Evolutionary conservation across 1,284 basidiomycete genomes (phyloP).

Genomic region (Ustilago lituana): DNA sequence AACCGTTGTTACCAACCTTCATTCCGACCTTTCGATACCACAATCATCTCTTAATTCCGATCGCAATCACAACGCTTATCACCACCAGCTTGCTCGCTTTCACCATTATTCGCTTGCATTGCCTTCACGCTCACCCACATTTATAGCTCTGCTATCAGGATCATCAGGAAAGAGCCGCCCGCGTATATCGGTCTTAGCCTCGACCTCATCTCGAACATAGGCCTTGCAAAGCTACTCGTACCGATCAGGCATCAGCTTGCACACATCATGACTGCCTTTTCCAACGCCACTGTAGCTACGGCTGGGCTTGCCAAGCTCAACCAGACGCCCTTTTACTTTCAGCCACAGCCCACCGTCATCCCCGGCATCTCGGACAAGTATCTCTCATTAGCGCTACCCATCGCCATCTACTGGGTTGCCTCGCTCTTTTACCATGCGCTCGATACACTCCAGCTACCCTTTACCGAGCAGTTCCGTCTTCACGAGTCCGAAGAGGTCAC

Average conservation of each 20-base stretch:
- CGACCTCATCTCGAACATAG: too few relatives aligned
- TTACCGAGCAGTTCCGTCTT: slow-evolving; percentile 84
- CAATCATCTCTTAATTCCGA: background rate
- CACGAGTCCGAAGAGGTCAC: slow-evolving; percentile 86
- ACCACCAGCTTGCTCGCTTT: background rate
- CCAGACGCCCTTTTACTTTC: slow-evolving; percentile 70
- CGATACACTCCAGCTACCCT: slow-evolving; percentile 76
- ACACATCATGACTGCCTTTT: slow-evolving; percentile 26
- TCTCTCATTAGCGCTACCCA: slow-evolving; percentile 78
- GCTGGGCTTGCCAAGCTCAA: slow-evolving; percentile 45
- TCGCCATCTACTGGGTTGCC: slow-evolving; percentile 86
- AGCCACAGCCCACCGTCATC: slow-evolving; percentile 72
- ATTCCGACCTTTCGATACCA: too few relatives aligned
- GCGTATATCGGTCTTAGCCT: too few relatives aligned
- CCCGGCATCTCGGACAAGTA: slow-evolving; percentile 77
- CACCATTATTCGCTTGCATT: too few relatives aligned
- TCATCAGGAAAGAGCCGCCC: too few relatives aligned
- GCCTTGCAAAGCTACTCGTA: too few relatives aligned
- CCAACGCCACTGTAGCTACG: slow-evolving; percentile 34
- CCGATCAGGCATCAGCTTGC: too few relatives aligned
- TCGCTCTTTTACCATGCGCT: slow-evolving; percentile 84
- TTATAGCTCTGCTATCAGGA: too few relatives aligned
- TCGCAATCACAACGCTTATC: background rate
- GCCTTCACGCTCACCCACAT: too few relatives aligned
- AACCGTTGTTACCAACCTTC: too few relatives aligned